Evolutionary conservation across 768 basidiomycete genomes (phyloP), one percentile per base, ranked within the genome.

Genomic region (Lentinula boryana): DNA sequence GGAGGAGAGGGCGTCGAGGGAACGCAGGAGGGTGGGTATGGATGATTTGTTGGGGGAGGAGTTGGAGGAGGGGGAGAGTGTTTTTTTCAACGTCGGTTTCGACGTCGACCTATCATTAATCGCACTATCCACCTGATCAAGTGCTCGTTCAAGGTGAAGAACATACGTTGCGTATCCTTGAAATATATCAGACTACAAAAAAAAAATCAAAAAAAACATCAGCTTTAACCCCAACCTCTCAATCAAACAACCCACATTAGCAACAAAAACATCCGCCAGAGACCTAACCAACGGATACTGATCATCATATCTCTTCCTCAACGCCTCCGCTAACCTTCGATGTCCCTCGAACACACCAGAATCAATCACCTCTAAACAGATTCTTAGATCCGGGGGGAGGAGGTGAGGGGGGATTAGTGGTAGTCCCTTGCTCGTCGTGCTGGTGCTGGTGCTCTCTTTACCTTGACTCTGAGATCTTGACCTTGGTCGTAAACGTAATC

Each of bases 141-240:
- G 78, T 2, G 95, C 94, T 38, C 89, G 84, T 72, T 98, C 96
- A 36, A 98, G 79, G 70, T 95, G 93, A n/a, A 98, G 77, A 21
- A 98, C 92, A 69, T 95, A 98, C 33, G 87, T 89, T 0, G 92
- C 89, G 75, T 99, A 99, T 62, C 94, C 94, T 63, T 90, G 85
- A 63, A 99, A 86, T 59, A 99, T 93, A 70, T 93, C 90, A 16
- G 93, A 91, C 95, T 96, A 71, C 7, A 58, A 33, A 50, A 48
- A n/a, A n/a, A 13, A 52, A 27, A 63, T 56, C n/a, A 5, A n/a
- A 68, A 18, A 53, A 80, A 3, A 27, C 27, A 27, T n/a, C n/a
- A n/a, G n/a, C n/a, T n/a, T n/a, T n/a, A n/a, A n/a, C n/a, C n/a
- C n/a, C n/a, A n/a, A n/a, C n/a, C n/a, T n/a, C n/a, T n/a, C n/a